Evolutionary conservation across 441 rosid species (phyloP).

Genomic region (Eutrema salsugineum): DNA sequence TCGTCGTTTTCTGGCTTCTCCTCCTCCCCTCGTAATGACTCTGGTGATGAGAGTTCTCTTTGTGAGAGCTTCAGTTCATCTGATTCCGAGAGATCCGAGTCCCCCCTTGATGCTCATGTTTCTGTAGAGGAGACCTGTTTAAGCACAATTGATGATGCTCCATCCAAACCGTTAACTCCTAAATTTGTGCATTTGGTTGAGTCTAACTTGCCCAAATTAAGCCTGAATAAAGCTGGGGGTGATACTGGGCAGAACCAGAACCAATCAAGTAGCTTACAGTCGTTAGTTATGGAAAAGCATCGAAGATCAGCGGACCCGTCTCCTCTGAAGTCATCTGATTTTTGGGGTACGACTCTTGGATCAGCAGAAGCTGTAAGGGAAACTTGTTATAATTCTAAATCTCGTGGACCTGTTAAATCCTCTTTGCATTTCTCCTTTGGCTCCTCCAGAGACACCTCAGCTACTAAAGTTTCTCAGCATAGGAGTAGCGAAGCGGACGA

Average conservation of each 20-base stretch:
- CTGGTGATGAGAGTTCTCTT: conserved; percentile 69
- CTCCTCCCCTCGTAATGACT: conserved; percentile 43
- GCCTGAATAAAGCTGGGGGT: conserved; percentile 31
- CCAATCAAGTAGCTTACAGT: conserved; percentile 33
- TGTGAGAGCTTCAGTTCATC: conserved; percentile 60
- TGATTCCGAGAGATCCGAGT: conserved; percentile 54
- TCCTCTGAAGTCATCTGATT: conserved; percentile 42
- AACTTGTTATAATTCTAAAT: conserved; percentile 28
- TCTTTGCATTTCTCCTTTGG: conserved; percentile 44
- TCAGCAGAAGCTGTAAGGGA: conserved; percentile 30
- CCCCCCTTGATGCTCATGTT: conserved; percentile 35
- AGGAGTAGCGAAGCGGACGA: conserved; percentile 18
- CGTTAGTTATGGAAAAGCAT: conserved; percentile 13
- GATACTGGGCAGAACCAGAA: conserved; percentile 31
- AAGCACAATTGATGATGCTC: conserved; percentile 35
- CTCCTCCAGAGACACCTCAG: conserved; percentile 34
- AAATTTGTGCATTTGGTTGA: conserved; percentile 72
- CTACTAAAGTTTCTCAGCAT: conserved; percentile 17
- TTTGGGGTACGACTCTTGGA: conserved; percentile 57
- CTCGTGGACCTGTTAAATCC: conserved; percentile 32
- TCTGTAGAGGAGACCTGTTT: conserved; percentile 35
- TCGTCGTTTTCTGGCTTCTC: conserved; percentile 78
- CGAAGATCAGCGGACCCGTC: conserved; percentile 31
- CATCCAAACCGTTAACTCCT: conserved; percentile 55
- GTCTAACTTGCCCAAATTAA: conserved; percentile 34